Conservation (phyloP, 805 yeast genomes). For the Lachancea fermentati region DNA sequence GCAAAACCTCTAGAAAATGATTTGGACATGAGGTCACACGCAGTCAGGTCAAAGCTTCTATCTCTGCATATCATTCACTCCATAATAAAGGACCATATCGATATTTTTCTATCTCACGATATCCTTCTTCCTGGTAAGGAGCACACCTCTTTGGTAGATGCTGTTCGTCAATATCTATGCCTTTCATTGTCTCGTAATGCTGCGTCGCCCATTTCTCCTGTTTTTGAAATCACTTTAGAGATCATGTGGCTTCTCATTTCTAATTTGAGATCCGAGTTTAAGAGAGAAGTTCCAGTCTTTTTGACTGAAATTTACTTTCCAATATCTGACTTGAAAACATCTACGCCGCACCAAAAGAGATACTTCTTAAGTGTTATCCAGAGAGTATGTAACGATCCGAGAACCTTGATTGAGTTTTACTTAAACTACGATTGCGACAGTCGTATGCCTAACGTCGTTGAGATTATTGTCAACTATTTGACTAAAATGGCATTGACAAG, state of each 20-base stretch:
- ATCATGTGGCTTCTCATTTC: constrained; percentile 87
- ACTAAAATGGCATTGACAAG: constrained; percentile 61
- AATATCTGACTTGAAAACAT: constrained; percentile 83
- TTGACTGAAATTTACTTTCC: constrained; percentile 92
- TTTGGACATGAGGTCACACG: constrained; percentile 83
- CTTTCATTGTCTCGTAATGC: constrained; percentile 84
- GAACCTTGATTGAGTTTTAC: constrained; percentile 86
- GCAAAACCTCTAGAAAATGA: constrained; percentile 77
- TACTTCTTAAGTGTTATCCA: constrained; percentile 77
- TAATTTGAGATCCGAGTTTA: constrained; percentile 80
- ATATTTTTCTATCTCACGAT: constrained; percentile 60
- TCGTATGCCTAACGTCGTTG: constrained; percentile 77
- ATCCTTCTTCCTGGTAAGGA: constrained; percentile 51
- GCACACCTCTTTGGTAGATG: constrained; percentile 62
- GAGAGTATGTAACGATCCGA: constrained; percentile 79
- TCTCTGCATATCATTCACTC: constrained; percentile 85
- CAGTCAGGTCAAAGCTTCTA: constrained; percentile 83
- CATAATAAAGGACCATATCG: constrained; percentile 78
- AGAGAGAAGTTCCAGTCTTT: constrained; percentile 89
- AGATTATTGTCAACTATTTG: constrained; percentile 70
- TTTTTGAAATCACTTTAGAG: constrained; percentile 85
- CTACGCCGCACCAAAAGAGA: constrained; percentile 89
- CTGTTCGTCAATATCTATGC: constrained; percentile 79
- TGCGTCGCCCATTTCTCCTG: constrained; percentile 84
- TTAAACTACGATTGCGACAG: constrained; percentile 92